These are phyloP conservation scores for Atkinsonella texensis DNA, from an alignment of 2,329 filamentous ascomycete genomes.

Conservation along the genomic window DNA sequence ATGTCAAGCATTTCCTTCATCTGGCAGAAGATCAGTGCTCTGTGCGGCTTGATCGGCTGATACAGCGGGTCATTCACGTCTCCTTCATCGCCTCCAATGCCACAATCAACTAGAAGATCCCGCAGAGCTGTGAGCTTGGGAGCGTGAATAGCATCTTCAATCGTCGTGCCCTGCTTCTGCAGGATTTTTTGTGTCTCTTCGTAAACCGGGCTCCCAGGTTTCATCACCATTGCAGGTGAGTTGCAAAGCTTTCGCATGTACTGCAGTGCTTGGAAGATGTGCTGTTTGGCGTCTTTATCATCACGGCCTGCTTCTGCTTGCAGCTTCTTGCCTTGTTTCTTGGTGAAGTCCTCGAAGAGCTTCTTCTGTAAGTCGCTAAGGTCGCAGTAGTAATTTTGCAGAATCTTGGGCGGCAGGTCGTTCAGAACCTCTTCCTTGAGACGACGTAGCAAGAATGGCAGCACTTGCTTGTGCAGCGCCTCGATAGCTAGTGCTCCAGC, in stretches of 20 bases:
- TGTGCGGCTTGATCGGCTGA: conserved; percentile 87
- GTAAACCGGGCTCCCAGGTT: conserved; percentile 83
- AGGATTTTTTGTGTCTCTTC: conserved; percentile 76
- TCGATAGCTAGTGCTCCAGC: conserved; percentile 92
- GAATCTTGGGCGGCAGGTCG: conserved; percentile 91
- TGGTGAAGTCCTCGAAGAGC: conserved; percentile 92
- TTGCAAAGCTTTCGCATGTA: conserved; percentile 99
- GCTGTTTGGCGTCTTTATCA: conserved; percentile 90
- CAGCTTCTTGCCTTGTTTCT: conserved; percentile 82
- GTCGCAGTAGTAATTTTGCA: conserved; percentile 99
- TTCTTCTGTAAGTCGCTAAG: conserved; percentile 89
- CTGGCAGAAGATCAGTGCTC: conserved; percentile 94
- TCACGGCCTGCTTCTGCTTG: conserved; percentile 70
- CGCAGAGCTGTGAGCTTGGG: conserved; percentile 85
- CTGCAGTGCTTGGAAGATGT: conserved; percentile 97
- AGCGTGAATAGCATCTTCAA: conserved; percentile 79
- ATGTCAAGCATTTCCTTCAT: conserved; percentile 99
- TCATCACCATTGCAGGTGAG: conserved; percentile 90
- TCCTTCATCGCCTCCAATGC: conserved; percentile 70
- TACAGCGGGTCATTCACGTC: conserved; percentile 48
- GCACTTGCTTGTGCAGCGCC: conserved; percentile 94
- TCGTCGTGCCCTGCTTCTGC: conserved; percentile 62
- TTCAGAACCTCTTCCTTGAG: conserved; percentile 96
- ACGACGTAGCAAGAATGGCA: conserved; percentile 89
- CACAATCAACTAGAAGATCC: conserved; percentile 94